Base-by-base conservation (phyloP, 2,329 filamentous ascomycete species). In the Colletotrichum limetticola region DNA sequence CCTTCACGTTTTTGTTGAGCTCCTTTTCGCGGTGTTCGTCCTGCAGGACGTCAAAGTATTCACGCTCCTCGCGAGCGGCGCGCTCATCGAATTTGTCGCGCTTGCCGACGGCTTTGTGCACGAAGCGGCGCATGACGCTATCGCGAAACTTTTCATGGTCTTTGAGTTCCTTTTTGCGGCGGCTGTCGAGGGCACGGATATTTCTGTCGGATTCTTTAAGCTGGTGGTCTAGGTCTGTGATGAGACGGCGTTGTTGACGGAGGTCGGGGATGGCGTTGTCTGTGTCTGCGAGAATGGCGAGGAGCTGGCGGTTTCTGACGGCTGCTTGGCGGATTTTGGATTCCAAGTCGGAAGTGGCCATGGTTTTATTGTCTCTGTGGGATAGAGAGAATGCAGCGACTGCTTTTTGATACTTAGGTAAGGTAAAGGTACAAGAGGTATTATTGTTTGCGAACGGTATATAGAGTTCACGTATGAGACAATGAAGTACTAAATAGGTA, bases 61-160 rank as follows among this genome's bases (percentile, higher is more conserved):
- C 88, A 56, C 81, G 79, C 78, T 90, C 88, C 78, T 90, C 88
- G 74, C 86, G 88, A 61, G 84, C 83, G 16, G 87, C 86, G 62
- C 83, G 84, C n/a, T 83, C 83, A 19, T 82, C 80, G 74, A 88
- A 88, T 63, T 85, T 85, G n/a, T 84, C 85, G 55, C 83, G 83
- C 74, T 85, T 85, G 32, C 88, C 86, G 5, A 84, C 82, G 11
- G 88, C 81, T 71, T 85, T 87, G 82, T 88, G 87, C 52, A 85
- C 81, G 76, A 88, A 87, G 52, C 88, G 86, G 66, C 83, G 84
- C 76, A 89, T 80, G 60, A 86, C 84, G 57, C 85, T 87, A 79
- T 89, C 85, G 67, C 86, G 86, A 77, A 89, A 88, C 66, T 83
- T 85, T 66, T 87, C 82, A 73, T 90, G 87, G 16, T 89, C 86